These are phyloP conservation scores for Scopulariopsis brevicaulis DNA, from an alignment of 2,329 filamentous ascomycete genomes.

Conservation along the genomic window DNA sequence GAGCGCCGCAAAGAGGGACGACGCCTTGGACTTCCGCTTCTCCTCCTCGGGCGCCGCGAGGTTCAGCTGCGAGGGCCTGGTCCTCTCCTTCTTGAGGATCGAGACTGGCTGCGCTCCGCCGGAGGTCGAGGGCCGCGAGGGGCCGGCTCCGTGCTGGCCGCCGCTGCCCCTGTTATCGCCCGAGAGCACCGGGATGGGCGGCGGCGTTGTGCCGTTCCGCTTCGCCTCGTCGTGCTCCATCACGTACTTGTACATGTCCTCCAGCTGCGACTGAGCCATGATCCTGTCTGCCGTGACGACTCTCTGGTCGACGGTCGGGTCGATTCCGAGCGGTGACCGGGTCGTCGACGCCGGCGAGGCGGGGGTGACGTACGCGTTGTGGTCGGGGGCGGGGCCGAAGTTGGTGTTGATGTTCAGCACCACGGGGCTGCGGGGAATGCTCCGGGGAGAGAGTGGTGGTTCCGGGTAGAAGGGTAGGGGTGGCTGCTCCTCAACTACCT, in stretches of 20 bases:
- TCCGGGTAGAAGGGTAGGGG: slow-evolving; percentile 3
- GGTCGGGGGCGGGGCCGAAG: slow-evolving; percentile 11
- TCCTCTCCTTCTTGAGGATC: slow-evolving; percentile 29
- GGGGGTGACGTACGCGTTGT: slow-evolving; percentile 10
- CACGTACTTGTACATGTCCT: slow-evolving; percentile 83
- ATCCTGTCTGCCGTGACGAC: slow-evolving; percentile 64
- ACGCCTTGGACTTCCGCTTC: slow-evolving; percentile 42
- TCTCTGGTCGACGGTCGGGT: slow-evolving; percentile 63
- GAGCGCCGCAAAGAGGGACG: slow-evolving; percentile 49
- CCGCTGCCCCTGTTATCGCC: neutral
- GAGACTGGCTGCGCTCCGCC: neutral
- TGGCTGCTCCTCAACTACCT: neutral
- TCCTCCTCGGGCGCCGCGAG: slow-evolving; percentile 30
- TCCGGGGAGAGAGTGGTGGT: slow-evolving; percentile 8
- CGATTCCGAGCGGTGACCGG: slow-evolving; percentile 43
- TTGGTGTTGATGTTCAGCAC: slow-evolving; percentile 2
- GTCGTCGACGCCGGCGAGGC: slow-evolving; percentile 32
- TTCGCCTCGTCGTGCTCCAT: slow-evolving; percentile 76
- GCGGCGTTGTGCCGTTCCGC: slow-evolving; percentile 31
- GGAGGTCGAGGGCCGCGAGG: neutral
- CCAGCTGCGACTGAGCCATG: slow-evolving; percentile 72
- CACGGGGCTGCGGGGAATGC: slow-evolving; percentile 11
- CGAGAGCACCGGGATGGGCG: slow-evolving; percentile 5
- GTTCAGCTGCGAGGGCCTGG: slow-evolving; percentile 38
- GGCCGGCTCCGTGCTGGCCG: neutral